Evolutionary conservation across 768 basidiomycete genomes (phyloP).

Genomic region (Trametes elegans): DNA sequence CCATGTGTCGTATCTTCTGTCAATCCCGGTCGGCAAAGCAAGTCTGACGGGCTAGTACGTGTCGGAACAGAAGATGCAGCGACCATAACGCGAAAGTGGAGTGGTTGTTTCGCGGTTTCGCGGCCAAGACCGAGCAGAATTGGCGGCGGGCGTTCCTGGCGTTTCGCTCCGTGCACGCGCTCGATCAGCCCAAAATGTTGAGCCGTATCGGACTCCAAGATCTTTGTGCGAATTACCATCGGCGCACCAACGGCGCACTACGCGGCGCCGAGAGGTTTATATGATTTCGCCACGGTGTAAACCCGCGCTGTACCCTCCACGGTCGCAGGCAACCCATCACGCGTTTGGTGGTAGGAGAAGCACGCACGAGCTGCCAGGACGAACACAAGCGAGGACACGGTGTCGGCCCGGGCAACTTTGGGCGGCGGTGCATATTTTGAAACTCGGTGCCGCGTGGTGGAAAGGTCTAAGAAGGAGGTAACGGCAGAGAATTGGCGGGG

Average conservation of each 20-base stretch:
- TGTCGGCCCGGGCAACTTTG: not conserved
- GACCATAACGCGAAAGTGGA: too few relatives aligned
- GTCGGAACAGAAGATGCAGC: too few relatives aligned
- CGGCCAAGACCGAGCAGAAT: not conserved
- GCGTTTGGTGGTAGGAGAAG: not conserved
- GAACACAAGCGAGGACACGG: conserved; percentile 10
- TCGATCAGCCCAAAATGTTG: conserved; percentile 5
- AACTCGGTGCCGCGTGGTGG: not conserved
- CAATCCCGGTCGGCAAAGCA: too few relatives aligned
- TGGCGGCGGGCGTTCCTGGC: conserved; percentile 1
- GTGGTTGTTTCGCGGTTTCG: not conserved
- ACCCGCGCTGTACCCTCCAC: not conserved
- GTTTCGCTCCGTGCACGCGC: not conserved
- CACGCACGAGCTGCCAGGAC: conserved; percentile 6
- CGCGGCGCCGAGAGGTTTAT: not conserved
- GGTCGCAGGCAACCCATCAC: too few relatives aligned
- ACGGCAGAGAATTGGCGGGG: not conserved
- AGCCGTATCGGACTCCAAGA: conserved; percentile 11
- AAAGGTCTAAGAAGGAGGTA: not conserved
- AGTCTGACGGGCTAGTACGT: too few relatives aligned
- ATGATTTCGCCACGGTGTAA: not conserved
- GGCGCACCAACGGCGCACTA: not conserved
- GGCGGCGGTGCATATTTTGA: not conserved
- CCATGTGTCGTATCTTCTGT: too few relatives aligned
- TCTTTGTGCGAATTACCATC: not conserved